Base-by-base conservation (phyloP, 257 asterid species). In the Salvia rosmarinus region DNA sequence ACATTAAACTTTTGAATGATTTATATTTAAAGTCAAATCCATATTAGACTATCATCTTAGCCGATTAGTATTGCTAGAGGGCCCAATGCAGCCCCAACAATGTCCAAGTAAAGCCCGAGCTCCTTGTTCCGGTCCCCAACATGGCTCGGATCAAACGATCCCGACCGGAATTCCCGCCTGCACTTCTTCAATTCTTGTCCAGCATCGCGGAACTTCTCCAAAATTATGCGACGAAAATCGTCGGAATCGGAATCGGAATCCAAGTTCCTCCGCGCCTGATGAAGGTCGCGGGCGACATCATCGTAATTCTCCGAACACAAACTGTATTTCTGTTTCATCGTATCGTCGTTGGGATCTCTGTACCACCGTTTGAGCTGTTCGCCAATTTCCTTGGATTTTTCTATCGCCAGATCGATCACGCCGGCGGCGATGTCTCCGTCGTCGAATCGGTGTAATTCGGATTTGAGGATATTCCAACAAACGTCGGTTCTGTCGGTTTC, bases 381-480 rank as follows among this genome's bases (percentile, higher is more conserved):
- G 5, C 55, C 63, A 25, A 75, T 67, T 14, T 49, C 66, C 0
- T 30, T 9, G 5, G 77, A 75, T 74, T 59, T 72, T 0, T n/a
- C 70, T 43, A 8, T 34, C 1, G 81, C 83, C 56, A 82, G 47
- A 32, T 75, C 70, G 32, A 78, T 50, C 17, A 66, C 35, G 37
- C 64, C 70, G 32, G 10, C 60, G 0, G 64, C 55, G n/a, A 82
- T 23, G 69, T 19, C 50, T 43, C 17, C 25, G 14, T 4, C 8
- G 28, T 42, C 37, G 68, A 79, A 75, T 19, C 66, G 9, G 69
- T 7, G 12, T 6, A 19, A 4, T 58, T 68, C 61, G 9, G 74
- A 17, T 28, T 69, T 57, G 12, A 78, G n/a, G 55, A 68, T 56
- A 3, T 63, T 25, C 76, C 60, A 69, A 72, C 82, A 73, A 16